Conservation (phyloP, 169 alveolate species). For the Plasmodium cynomolgi region DNA sequence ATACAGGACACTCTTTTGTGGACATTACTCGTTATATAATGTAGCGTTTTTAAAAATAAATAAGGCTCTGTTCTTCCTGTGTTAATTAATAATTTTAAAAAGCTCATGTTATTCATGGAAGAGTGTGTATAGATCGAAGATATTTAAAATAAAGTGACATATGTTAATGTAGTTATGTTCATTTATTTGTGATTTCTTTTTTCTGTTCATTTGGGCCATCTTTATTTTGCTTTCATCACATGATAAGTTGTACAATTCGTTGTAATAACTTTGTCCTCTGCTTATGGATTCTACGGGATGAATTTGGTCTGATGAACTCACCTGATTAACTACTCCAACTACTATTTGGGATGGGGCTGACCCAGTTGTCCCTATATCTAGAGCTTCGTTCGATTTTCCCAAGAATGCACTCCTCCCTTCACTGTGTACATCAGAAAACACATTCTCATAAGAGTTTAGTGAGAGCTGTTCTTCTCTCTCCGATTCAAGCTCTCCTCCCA, state of each 20-base stretch:
- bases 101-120: conserved; percentile 60
- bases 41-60: conserved; percentile 63
- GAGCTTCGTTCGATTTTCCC: neutral
- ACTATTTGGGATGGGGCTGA: neutral
- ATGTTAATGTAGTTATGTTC: conserved; percentile 63
- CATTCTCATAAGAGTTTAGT: conserved; percentile 1
- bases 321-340: neutral
- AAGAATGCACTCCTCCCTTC: neutral
- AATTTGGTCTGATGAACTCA: neutral
- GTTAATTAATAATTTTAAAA: conserved; percentile 56
- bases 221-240: neutral
- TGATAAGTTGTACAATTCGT: neutral
- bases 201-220: neutral
- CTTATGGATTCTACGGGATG: neutral
- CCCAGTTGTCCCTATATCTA: neutral
- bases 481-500: neutral
- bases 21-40: conserved; percentile 38
- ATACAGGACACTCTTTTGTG: conserved; percentile 57
- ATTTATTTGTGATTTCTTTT: neutral
- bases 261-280: neutral
- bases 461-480: conserved; percentile 11
- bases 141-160: conserved; percentile 72
- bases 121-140: conserved; percentile 59
- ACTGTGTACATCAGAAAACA: neutral
- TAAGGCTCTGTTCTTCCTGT: conserved; percentile 70